A percentile compares a stretch with the other conserved stretches of the same genome.
Conservation (phyloP, 2,329 filamentous ascomycete species). For the Pseudocercospora musae region DNA sequence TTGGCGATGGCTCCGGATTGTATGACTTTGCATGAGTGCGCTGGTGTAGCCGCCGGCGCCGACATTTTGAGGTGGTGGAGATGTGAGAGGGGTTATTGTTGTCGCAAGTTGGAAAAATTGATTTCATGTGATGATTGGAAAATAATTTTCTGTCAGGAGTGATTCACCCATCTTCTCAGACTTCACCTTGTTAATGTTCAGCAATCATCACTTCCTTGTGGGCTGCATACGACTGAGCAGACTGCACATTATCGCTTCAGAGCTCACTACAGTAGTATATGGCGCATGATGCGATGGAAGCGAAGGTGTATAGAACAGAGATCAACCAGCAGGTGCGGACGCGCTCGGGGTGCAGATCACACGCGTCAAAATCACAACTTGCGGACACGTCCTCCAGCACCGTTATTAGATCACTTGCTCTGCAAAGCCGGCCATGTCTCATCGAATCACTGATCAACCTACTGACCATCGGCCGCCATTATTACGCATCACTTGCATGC, state of each 20-base stretch:
- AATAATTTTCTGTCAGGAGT: not conserved
- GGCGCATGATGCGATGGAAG: not conserved
- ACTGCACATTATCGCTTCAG: not conserved
- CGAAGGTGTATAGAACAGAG: not conserved
- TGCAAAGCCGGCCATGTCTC: not conserved
- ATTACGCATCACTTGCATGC: not conserved
- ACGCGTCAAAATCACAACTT: not conserved
- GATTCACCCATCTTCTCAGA: not conserved
- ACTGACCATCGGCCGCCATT: too few relatives aligned
- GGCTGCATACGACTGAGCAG: not conserved
- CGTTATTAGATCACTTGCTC: not conserved
- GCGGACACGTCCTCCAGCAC: not conserved
- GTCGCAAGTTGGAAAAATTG: not conserved
- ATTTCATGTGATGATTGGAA: not conserved
- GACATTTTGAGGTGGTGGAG: not conserved
- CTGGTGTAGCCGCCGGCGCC: not conserved
- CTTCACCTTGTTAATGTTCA: not conserved
- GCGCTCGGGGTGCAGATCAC: not conserved
- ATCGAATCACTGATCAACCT: not conserved
- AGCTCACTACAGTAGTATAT: not conserved
- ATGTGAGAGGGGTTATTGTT: not conserved
- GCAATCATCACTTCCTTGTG: not conserved
- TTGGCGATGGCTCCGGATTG: constrained; percentile 85
- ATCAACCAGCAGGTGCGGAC: not conserved
- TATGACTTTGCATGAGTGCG: constrained; percentile 78